These are phyloP conservation scores for Amanita phalloides DNA, from an alignment of 768 basidiomycete species.

Conservation along the genomic window DNA sequence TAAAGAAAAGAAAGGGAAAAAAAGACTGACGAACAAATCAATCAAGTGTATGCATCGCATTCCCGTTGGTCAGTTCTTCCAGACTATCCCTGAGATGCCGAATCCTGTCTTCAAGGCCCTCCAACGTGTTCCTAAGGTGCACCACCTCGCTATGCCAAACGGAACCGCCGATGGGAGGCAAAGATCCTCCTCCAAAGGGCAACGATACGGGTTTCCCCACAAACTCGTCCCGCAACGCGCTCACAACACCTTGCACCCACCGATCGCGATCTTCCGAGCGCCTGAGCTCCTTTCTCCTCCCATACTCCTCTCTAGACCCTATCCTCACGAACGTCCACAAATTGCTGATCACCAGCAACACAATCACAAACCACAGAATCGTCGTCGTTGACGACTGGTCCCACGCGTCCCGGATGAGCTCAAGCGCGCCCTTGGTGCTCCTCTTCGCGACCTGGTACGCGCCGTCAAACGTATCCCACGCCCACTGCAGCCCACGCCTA, in stretches of 20 bases:
- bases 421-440: slow-evolving; percentile 62
- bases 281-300: slow-evolving; percentile 38
- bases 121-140: slow-evolving; percentile 39
- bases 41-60: background rate
- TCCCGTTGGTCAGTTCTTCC: background rate
- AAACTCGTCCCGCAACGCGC: slow-evolving; percentile 65
- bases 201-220: slow-evolving; percentile 14
- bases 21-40: background rate
- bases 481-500: slow-evolving; percentile 74
- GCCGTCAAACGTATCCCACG: slow-evolving; percentile 77
- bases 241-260: slow-evolving; percentile 66
- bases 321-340: slow-evolving; percentile 48
- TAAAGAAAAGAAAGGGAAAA: too few species aligned
- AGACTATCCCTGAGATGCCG: slow-evolving; percentile 30
- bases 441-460: slow-evolving; percentile 60
- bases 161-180: slow-evolving; percentile 1
- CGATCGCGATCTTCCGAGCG: slow-evolving; percentile 59
- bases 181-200: slow-evolving; percentile 1
- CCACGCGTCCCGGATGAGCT: slow-evolving; percentile 73
- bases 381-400: slow-evolving; percentile 65
- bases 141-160: slow-evolving; percentile 37
- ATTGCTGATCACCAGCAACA: slow-evolving; percentile 66
- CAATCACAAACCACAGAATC: slow-evolving; percentile 65
- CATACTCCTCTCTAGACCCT: slow-evolving; percentile 27
- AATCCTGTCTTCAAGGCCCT: slow-evolving; percentile 47